Base-by-base conservation (phyloP, 2,329 filamentous ascomycete genomes). In the Monilinia fructigena region DNA sequence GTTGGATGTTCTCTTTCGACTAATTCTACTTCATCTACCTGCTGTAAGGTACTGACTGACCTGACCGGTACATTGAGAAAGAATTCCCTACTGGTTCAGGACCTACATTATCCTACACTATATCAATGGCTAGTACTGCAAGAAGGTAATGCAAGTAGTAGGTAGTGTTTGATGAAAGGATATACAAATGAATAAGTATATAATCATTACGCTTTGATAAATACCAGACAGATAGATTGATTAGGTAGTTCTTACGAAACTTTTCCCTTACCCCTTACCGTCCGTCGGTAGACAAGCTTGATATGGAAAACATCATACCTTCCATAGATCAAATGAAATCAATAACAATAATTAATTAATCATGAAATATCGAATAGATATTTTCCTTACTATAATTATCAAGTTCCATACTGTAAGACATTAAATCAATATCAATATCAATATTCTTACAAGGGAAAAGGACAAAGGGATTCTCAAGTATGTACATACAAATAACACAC, bases 261-360 rank as follows among this genome's bases (percentile, higher is more conserved):
- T 8, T 35, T 5, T 12, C 58, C 42, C 50, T 61, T 35, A 1
- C n/a, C 58, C 42, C 50, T 61, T 2, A 45, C 58, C 58, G 47
- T 35, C 31, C 31, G 7, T 28, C 45, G 45, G 23, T 18, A n/a
- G 18, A 28, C 4, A 31, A 28, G 38, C 50, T 45, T 31, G n/a
- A 63, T 63, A 8, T 23, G 28, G 58, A 55, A 20, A 16, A 47
- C n/a, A 11, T 58, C 55, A 48, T 31, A 59, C 26, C 40, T 47
- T 59, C 10, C 20, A 50, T 50, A 50, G 23, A 50, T 16, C n/a
- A 20, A 54, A 35, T 20, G 52, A 3, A 35, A 54, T 26, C 28
- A 28, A 28, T 28, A 28, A 28, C 28, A 28, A 28, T 28, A 3
- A 28, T 28, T 28, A 28, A 28, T 28, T 28, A 28, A 28, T 28